phyloP scores from a whole-genome alignment of 1,284 basidiomycete genomes.

The Anthracocystis setariae region DNA sequence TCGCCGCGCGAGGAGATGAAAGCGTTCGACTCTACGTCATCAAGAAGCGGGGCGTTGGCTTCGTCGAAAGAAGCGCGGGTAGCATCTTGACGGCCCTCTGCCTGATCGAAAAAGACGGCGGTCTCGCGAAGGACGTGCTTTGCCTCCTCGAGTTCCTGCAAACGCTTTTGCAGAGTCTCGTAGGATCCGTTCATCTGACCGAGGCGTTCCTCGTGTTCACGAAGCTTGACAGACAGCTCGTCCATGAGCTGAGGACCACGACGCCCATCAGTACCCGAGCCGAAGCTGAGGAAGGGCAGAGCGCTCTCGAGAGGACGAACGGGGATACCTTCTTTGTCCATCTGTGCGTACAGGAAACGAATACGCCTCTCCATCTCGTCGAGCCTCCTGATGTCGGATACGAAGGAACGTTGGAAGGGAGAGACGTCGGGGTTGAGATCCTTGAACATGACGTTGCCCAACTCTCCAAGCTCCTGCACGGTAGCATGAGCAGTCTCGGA shows the following conservation, averaged over 20 bases:
- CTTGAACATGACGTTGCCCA: constrained; percentile 96
- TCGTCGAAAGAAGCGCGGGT: constrained; percentile 85
- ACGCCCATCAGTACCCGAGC: constrained; percentile 72
- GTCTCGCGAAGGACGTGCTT: constrained; percentile 90
- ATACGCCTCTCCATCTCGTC: constrained; percentile 96
- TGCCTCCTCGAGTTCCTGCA: constrained; percentile 90
- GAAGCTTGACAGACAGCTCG: constrained; percentile 86
- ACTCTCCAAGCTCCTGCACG: constrained; percentile 91
- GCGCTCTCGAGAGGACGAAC: constrained; percentile 71
- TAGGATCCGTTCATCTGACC: constrained; percentile 94
- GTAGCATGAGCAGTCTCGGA: constrained; percentile 97
- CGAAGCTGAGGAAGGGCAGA: constrained; percentile 59
- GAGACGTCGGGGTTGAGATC: constrained; percentile 95
- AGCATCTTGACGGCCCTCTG: constrained; percentile 80
- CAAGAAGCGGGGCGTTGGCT: constrained; percentile 84
- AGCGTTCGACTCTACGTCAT: constrained; percentile 78
- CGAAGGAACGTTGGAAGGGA: constrained; percentile 97
- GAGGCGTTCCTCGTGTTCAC: constrained; percentile 87
- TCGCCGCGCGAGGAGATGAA: constrained; percentile 70
- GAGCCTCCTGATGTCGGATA: constrained; percentile 90
- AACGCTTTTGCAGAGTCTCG: constrained; percentile 85
- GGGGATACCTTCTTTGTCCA: constrained; percentile 82
- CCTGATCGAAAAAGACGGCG: constrained; percentile 94
- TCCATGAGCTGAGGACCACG: constrained; percentile 86
- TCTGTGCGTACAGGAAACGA: constrained; percentile 87